A percentile compares a stretch with the other conserved stretches of the same genome.
These are phyloP conservation scores for Brachypodium distachyon DNA, from an alignment of 202 grass and related monocot species.

Conservation along the genomic window DNA sequence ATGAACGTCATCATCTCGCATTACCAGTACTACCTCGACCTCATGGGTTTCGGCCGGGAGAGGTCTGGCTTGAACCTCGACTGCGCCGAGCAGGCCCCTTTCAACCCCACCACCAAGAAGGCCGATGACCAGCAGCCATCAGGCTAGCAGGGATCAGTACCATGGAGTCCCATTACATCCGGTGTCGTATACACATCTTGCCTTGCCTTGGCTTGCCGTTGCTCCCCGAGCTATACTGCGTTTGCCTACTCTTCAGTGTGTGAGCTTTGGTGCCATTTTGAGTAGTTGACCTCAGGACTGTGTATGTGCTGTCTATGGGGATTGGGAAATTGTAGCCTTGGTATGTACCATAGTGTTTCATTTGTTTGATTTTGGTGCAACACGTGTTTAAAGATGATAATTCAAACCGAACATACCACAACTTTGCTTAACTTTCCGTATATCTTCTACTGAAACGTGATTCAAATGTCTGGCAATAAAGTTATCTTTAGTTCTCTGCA, in stretches of 20 bases:
- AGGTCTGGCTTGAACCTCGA: constrained; percentile 50
- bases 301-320: not conserved
- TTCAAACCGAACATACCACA: constrained; percentile 9
- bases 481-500: not conserved
- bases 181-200: not conserved
- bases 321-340: not conserved
- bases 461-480: not conserved
- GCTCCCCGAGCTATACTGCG: not conserved
- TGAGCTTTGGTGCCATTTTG: constrained; percentile 22
- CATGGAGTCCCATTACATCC: not conserved
- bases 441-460: not conserved
- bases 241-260: not conserved
- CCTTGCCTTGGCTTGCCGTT: not conserved
- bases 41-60: constrained; percentile 63
- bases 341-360: constrained; percentile 10
- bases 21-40: constrained; percentile 86
- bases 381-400: constrained; percentile 26
- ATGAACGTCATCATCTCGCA: constrained; percentile 82
- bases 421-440: not conserved
- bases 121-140: constrained; percentile 24
- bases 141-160: not conserved
- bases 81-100: constrained; percentile 55
- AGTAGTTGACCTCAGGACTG: not conserved
- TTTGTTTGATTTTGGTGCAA: constrained; percentile 28
- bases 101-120: constrained; percentile 48